Evolutionary conservation across 208 protist genomes (phyloP).

Genomic region (Lotmaria passim): DNA sequence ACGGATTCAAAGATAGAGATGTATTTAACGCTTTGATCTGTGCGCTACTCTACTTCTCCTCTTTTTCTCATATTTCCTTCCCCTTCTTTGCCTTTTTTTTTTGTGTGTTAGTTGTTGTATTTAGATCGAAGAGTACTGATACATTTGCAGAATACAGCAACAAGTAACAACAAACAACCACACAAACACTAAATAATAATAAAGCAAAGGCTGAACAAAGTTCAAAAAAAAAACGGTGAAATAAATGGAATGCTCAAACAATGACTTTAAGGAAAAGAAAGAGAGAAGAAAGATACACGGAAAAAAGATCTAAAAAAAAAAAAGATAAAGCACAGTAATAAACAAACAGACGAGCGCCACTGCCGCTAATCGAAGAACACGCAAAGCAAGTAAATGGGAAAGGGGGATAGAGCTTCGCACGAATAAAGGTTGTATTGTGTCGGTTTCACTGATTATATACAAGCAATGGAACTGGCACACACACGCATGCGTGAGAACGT

Average conservation of each 20-base stretch:
- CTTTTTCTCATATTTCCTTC: too few species aligned
- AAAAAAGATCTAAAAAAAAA: slow-evolving; percentile 25
- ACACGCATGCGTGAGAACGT: too few species aligned
- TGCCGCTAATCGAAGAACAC: not conserved
- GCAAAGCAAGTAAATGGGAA: not conserved
- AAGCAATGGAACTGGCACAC: too few species aligned
- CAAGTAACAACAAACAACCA: slow-evolving; percentile 17
- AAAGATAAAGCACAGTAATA: slow-evolving; percentile 10
- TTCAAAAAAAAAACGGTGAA: slow-evolving; percentile 2
- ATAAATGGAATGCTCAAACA: too few species aligned
- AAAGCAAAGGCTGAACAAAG: slow-evolving; percentile 11
- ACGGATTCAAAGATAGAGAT: too few species aligned
- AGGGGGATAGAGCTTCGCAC: not conserved
- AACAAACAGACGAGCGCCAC: not conserved
- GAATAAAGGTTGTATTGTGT: too few species aligned
- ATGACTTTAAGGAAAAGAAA: slow-evolving; percentile 17
- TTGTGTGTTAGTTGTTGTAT: slow-evolving; percentile 4
- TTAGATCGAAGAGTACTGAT: not conserved
- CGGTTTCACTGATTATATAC: too few species aligned
- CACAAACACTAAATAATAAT: slow-evolving; percentile 2
- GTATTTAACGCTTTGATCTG: too few species aligned
- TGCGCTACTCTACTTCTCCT: too few species aligned
- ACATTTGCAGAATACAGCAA: slow-evolving; percentile 14
- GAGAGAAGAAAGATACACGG: slow-evolving; percentile 19
- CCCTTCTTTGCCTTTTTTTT: not conserved